Evolutionary conservation across 139 green algal species (phyloP).

Genomic region (Ulvella scutata): DNA sequence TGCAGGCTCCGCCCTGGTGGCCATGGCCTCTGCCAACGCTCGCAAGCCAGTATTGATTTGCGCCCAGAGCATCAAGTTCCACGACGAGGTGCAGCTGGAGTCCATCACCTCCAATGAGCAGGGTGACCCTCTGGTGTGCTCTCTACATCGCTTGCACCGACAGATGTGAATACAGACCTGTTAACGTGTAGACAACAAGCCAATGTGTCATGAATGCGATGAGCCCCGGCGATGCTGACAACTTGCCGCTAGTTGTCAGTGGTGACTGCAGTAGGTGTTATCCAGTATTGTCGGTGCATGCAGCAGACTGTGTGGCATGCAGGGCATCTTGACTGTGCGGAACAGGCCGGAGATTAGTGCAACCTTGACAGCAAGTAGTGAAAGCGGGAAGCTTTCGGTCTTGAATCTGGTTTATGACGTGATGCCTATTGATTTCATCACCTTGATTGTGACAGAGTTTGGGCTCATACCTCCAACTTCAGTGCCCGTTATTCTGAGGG

Average conservation of each 20-base stretch:
- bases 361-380: not conserved
- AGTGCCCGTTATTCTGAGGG: slow-evolving; percentile 83
- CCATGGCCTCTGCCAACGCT: slow-evolving; percentile 44
- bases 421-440: slow-evolving; percentile 82
- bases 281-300: not conserved
- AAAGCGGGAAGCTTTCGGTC: slow-evolving; percentile 14
- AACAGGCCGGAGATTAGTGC: not conserved
- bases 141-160: not conserved
- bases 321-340: not conserved
- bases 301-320: not conserved
- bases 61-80: slow-evolving; percentile 94
- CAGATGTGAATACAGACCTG: not conserved
- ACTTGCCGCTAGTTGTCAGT: not conserved
- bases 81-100: slow-evolving; percentile 77
- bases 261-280: not conserved
- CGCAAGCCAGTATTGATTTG: slow-evolving; percentile 81
- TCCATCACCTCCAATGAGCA: slow-evolving; percentile 93
- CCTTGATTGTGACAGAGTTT: slow-evolving; percentile 84
- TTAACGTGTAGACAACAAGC: too few relatives aligned
- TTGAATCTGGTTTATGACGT: slow-evolving; percentile 93
- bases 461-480: slow-evolving; percentile 74
- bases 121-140: slow-evolving; percentile 46
- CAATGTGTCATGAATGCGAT: too few relatives aligned
- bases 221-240: too few relatives aligned
- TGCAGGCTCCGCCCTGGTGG: slow-evolving; percentile 66